These are phyloP conservation scores for Leccinum laetum DNA, from an alignment of 1,284 basidiomycete species.

Conservation along the genomic window DNA sequence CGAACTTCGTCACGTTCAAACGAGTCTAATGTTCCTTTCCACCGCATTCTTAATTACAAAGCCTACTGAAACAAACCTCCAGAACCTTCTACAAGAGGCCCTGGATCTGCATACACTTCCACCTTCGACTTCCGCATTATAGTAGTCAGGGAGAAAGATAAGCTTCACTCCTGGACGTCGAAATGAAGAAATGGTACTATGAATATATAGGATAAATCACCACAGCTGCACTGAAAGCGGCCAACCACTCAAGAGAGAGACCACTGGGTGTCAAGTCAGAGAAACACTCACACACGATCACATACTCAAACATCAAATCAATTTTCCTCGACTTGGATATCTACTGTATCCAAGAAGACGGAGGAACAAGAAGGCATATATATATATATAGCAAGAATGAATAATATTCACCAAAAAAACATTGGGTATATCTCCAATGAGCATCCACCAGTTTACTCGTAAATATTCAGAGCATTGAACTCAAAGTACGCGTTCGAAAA, in stretches of 20 bases:
- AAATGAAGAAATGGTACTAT: not conserved
- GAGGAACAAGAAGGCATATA: not conserved
- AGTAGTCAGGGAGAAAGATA: not conserved
- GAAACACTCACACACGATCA: not conserved
- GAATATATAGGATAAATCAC: not conserved
- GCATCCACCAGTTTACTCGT: conserved; percentile 6
- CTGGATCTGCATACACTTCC: not conserved
- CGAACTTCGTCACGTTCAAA: too few relatives aligned
- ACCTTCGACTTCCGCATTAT: not conserved
- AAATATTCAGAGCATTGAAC: conserved; percentile 28
- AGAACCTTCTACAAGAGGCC: not conserved
- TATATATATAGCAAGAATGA: not conserved
- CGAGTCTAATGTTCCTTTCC: too few relatives aligned
- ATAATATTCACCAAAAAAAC: not conserved
- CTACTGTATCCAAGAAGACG: not conserved
- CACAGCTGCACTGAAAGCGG: not conserved
- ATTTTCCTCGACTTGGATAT: not conserved
- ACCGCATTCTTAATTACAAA: too few relatives aligned
- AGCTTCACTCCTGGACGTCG: not conserved
- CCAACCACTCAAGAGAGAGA: not conserved
- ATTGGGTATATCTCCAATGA: not conserved
- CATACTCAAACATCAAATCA: not conserved
- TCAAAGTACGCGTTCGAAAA: conserved; percentile 27
- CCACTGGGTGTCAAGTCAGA: not conserved
- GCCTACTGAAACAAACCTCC: too few relatives aligned